Evolutionary conservation across 768 basidiomycete species (phyloP), one percentile per base, ranked within the genome.

Genomic region (Pleurotus citrinopileatus): DNA sequence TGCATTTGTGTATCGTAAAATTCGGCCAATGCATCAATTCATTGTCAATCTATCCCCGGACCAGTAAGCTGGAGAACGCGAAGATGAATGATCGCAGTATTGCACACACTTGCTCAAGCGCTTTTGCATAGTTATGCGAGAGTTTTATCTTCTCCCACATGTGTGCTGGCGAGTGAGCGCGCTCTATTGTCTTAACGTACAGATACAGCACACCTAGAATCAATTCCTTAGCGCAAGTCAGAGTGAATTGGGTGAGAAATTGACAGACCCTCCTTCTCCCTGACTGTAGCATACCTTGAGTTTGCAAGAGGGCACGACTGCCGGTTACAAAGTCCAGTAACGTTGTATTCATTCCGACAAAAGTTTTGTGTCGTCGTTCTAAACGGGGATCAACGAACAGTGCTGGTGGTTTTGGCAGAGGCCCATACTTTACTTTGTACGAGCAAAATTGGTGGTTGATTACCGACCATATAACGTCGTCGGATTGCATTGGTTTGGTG

Each of bases 1-100:
- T 99, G 82, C 97, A 98, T 74, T 98, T 98, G 76, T 98, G 97
- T 52, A 94, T 89, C 27, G 85, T 86, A 69, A 96, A 98, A 63
- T 94, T 94, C 3, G 97, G 96, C 97, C 97, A 98, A 67, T 98
- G 93, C n/a, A 94, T 80, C 56, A 98, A 81, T 65, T 98, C 93
- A 51, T 78, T 80, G 76, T 98, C 97, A 64, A 99, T 96, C 95
- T 98, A 26, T 20, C 34, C 50, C n/a, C 17, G 12, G 37, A 20
- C 26, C 19, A 10, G 54, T 19, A 53, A 25, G 42, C 37, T 37
- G 23, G n/a, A 32, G 20, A 9, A 38, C 36, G 28, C 48, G 28
- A n/a, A n/a, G n/a, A n/a, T n/a, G n/a, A 42, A 36, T 44, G 19
- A 53, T 19, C 15, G 42, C 23, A 7, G 13, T 46, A 22, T 19